A percentile compares a stretch with the other conserved stretches of the same genome.
Conservation (phyloP, 2,329 filamentous ascomycete species). For the Chrysoporthe austroafricana region DNA sequence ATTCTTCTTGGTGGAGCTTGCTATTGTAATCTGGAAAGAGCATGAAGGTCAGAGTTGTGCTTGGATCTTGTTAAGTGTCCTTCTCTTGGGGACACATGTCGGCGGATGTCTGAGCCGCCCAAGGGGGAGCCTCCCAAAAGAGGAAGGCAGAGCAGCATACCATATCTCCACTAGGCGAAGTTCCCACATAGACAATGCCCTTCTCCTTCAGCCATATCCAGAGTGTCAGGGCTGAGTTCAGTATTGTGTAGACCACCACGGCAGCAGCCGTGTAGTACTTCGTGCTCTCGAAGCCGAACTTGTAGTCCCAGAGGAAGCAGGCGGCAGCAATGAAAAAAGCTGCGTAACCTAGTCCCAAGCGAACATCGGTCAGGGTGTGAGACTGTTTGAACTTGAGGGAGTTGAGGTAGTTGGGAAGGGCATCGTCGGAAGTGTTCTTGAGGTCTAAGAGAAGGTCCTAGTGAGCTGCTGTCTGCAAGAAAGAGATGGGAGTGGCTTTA, state of each 20-base stretch:
- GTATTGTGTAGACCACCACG: conserved; percentile 75
- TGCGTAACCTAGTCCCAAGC: conserved; percentile 79
- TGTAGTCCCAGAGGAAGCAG: conserved; percentile 91
- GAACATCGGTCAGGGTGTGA: conserved; percentile 79
- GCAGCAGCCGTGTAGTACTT: conserved; percentile 81
- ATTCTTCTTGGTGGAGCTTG: conserved; percentile 76
- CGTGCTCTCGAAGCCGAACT: conserved; percentile 84
- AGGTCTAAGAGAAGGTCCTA: conserved; percentile 65
- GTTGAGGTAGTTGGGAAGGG: conserved; percentile 90
- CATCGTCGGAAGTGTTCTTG: conserved; percentile 96
- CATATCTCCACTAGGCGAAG: conserved; percentile 66
- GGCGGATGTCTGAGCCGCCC: not conserved
- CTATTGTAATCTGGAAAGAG: conserved; percentile 67
- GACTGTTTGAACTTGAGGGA: conserved; percentile 83
- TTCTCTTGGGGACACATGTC: not conserved
- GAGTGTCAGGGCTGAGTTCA: conserved; percentile 78
- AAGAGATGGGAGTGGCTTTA: conserved; percentile 37
- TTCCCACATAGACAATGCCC: conserved; percentile 79
- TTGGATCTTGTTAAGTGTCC: not conserved
- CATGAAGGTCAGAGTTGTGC: not conserved
- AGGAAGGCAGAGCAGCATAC: conserved; percentile 43
- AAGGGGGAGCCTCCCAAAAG: conserved; percentile 7
- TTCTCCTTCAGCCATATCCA: conserved; percentile 88
- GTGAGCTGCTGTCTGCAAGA: conserved; percentile 24
- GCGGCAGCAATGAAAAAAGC: conserved; percentile 80